Percentiles rank a stretch among this genome's conserved stretches.
phyloP scores from a whole-genome alignment of 306 rosid species.

The Neltuma alba region DNA sequence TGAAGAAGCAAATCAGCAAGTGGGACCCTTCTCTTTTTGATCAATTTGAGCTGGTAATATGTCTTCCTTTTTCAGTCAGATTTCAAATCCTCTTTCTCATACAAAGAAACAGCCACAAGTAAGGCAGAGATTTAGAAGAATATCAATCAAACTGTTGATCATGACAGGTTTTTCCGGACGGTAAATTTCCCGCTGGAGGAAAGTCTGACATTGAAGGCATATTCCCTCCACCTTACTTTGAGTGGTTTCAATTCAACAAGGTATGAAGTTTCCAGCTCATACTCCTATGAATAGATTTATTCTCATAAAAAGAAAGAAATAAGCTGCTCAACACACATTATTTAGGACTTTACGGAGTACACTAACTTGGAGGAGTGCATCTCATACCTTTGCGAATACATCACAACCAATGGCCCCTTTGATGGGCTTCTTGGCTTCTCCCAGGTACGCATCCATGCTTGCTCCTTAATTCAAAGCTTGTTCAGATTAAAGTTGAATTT shows the following conservation, averaged over 20 bases:
- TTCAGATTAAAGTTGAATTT: background rate
- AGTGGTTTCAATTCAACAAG: conserved; percentile 90
- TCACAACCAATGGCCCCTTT: conserved; percentile 79
- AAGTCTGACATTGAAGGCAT: conserved; percentile 87
- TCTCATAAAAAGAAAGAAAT: background rate
- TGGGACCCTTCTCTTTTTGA: conserved; percentile 80
- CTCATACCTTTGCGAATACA: conserved; percentile 69
- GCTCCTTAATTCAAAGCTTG: background rate
- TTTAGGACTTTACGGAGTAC: conserved; percentile 80
- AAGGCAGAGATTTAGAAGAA: background rate
- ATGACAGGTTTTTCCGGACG: conserved; percentile 72
- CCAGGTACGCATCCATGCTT: conserved; percentile 51
- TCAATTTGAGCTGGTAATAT: conserved; percentile 66
- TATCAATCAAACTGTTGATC: background rate
- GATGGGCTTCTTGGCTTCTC: conserved; percentile 85
- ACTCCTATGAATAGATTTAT: background rate
- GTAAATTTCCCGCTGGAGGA: conserved; percentile 78
- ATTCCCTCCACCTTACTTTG: conserved; percentile 84
- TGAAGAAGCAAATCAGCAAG: conserved; percentile 78
- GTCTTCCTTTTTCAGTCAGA: background rate
- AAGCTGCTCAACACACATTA: conserved; percentile 9
- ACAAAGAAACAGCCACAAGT: background rate
- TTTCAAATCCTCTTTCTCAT: background rate
- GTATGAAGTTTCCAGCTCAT: conserved; percentile 36
- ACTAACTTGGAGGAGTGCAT: conserved; percentile 80